phyloP scores from a whole-genome alignment of 2,329 filamentous ascomycete species.

The Penicillium sp. region DNA sequence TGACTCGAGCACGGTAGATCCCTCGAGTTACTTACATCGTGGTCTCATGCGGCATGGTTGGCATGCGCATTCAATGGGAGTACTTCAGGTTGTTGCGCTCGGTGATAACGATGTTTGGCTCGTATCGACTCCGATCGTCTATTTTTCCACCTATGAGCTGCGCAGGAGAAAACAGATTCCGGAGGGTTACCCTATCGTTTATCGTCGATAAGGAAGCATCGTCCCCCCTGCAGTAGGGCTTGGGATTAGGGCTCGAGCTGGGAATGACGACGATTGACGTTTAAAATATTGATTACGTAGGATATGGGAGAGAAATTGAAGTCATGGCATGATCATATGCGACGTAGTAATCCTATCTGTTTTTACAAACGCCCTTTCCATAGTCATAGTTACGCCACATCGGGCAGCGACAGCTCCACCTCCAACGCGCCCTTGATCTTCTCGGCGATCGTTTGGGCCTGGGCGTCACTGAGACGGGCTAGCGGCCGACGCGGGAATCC shows the following conservation, averaged over 20 bases:
- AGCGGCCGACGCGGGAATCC: constrained; percentile 69
- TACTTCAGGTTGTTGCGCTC: not conserved
- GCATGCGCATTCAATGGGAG: not conserved
- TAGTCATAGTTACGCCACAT: constrained; percentile 30
- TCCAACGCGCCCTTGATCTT: constrained; percentile 38
- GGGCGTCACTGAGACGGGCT: constrained; percentile 31
- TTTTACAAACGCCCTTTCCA: not conserved
- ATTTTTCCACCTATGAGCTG: constrained; percentile 28
- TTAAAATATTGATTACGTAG: not conserved
- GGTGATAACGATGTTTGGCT: not conserved
- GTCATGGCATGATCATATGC: constrained; percentile 8
- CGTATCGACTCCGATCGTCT: constrained; percentile 16
- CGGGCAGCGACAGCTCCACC: constrained; percentile 35
- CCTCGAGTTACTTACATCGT: not conserved
- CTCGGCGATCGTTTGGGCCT: constrained; percentile 31
- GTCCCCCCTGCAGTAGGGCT: constrained; percentile 6
- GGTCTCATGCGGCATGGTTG: not conserved
- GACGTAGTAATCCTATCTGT: constrained; percentile 4
- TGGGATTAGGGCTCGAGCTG: constrained; percentile 3
- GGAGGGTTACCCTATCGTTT: constrained; percentile 3
- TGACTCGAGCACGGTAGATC: not conserved
- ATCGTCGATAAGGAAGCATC: constrained; percentile 1
- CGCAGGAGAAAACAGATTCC: constrained; percentile 5
- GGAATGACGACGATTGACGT: not conserved
- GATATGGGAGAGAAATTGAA: not conserved